Evolutionary conservation across 2,329 filamentous ascomycete species (phyloP).

Genomic region (Penicillium sp.): DNA sequence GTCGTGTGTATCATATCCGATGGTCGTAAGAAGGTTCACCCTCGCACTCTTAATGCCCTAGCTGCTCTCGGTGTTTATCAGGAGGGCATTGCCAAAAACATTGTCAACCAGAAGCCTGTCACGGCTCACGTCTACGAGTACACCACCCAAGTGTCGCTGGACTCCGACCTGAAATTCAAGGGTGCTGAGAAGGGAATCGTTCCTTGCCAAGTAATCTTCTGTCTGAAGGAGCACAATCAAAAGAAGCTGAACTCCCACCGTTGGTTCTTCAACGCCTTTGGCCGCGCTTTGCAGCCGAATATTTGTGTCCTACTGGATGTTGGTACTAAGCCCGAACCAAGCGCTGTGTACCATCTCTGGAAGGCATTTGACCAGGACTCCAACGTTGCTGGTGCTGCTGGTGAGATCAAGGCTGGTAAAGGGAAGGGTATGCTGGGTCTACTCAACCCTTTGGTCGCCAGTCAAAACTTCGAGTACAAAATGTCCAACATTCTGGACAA

Average conservation of each 20-base stretch:
- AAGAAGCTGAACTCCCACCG: conserved; percentile 98
- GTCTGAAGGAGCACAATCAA: conserved; percentile 94
- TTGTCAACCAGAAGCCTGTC: conserved; percentile 93
- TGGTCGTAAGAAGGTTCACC: conserved; percentile 90
- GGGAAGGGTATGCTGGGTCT: conserved; percentile 81
- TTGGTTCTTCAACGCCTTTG: conserved; percentile 99
- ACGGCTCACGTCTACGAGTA: conserved; percentile 99
- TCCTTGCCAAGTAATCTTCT: conserved; percentile 97
- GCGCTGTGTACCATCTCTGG: conserved; percentile 96
- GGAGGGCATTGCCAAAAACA: conserved; percentile 97
- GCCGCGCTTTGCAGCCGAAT: conserved; percentile 87
- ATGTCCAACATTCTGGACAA: conserved; percentile 99
- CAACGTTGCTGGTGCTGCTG: conserved; percentile 93
- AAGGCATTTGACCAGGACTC: conserved; percentile 98
- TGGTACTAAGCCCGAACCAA: conserved; percentile 85
- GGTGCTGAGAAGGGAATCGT: conserved; percentile 98
- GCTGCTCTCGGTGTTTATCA: conserved; percentile 98
- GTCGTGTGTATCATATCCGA: conserved; percentile 97
- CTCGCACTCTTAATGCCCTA: conserved; percentile 87
- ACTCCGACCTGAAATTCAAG: conserved; percentile 96
- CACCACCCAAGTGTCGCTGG: conserved; percentile 95
- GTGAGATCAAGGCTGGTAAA: conserved; percentile 97
- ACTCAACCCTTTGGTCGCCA: conserved; percentile 91
- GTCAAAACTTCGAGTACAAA: conserved; percentile 99
- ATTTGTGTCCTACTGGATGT: conserved; percentile 97